Evolutionary conservation across 495 filamentous ascomycete genomes (phyloP).

Genomic region (Haplographium delicatum): DNA sequence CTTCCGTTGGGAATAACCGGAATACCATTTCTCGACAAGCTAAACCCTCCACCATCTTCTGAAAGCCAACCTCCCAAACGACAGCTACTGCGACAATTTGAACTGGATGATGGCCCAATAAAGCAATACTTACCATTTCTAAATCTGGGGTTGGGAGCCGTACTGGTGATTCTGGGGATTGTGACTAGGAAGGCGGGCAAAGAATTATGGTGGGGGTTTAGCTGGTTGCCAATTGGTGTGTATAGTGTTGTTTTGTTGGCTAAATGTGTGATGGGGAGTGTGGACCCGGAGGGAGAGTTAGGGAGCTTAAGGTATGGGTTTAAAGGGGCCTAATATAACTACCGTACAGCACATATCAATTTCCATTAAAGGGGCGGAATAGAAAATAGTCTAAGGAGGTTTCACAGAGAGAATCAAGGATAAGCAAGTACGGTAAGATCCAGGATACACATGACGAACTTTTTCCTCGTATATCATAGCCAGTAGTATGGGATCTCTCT

Average conservation of each 20-base stretch:
- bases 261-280: conserved; percentile 47
- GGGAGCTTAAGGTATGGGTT: conserved; percentile 49
- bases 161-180: conserved; percentile 39
- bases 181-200: conserved; percentile 37
- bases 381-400: not conserved
- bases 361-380: not conserved
- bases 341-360: too few species aligned
- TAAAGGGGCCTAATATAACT: conserved; percentile 47
- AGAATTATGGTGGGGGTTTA: conserved; percentile 20
- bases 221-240: conserved; percentile 36
- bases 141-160: conserved; percentile 37
- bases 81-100: not conserved
- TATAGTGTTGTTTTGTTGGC: conserved; percentile 43
- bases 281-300: conserved; percentile 51
- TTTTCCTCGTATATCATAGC: too few species aligned
- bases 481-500: too few species aligned
- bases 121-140: conserved; percentile 42
- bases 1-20: conserved; percentile 37
- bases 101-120: conserved; percentile 28
- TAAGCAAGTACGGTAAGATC: not conserved
- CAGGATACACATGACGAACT: too few species aligned
- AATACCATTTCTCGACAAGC: conserved; percentile 31
- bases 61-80: not conserved
- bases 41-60: conserved; percentile 3
- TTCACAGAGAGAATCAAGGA: not conserved